Percentiles rank a stretch among this genome's conserved stretches.
Evolutionary conservation across 139 green algal genomes (phyloP).

Genomic region (Closterium sp.): DNA sequence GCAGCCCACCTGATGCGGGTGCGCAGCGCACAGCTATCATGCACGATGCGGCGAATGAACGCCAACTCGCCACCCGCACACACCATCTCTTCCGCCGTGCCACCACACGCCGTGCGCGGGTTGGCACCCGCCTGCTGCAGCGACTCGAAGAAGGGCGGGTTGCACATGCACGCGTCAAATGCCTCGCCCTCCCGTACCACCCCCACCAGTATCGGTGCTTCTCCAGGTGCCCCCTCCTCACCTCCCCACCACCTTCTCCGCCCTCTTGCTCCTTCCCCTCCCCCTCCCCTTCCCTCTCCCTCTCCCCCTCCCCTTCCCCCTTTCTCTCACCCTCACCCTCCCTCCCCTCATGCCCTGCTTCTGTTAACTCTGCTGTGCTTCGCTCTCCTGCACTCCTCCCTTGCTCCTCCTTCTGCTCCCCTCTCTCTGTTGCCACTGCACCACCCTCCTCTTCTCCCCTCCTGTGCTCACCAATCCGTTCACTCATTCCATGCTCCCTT

Average conservation of each 20-base stretch:
- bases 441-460: not conserved
- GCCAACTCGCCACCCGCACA: conserved; percentile 83
- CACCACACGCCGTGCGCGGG: conserved; percentile 71
- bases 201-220: conserved; percentile 64
- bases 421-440: conserved; percentile 5
- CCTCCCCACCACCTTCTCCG: not conserved
- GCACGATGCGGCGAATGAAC: conserved; percentile 83
- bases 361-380: no score
- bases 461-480: not conserved
- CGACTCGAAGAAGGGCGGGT: conserved; percentile 92
- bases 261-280: not conserved
- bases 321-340: conserved; percentile 2
- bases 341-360: not conserved
- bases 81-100: conserved; percentile 76
- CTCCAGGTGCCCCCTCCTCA: not conserved
- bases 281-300: not conserved
- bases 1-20: conserved; percentile 7
- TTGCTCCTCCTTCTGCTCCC: conserved; percentile 3
- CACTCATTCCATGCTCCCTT: not conserved
- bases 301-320: not conserved
- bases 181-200: conserved; percentile 20
- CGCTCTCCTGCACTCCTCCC: not conserved
- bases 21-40: conserved; percentile 66
- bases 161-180: conserved; percentile 80
- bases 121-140: conserved; percentile 78